Base-by-base conservation (phyloP, 1,139 yeast genomes). In the Yamadazyma songkhlaensis region DNA sequence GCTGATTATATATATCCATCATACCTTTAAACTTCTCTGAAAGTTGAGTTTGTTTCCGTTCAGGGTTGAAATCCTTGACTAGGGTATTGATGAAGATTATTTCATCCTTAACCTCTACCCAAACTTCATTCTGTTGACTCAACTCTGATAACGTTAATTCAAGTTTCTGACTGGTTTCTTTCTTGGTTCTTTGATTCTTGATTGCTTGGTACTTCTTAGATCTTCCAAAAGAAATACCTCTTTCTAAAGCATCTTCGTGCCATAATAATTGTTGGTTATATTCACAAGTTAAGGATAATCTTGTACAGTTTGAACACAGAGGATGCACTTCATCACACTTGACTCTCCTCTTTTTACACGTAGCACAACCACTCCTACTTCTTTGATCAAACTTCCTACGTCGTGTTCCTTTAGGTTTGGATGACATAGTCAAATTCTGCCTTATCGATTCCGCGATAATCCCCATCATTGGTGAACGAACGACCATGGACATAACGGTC, bases 221-320 rank as follows among this genome's bases (percentile, higher is more conserved):
- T 24, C 72, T 45, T 1, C 72, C 72, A 47, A 65, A 64, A 1
- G 66, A 48, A 7, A 62, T 54, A 0, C 70, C 71, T 35, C 50
- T 46, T 21, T 51, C 46, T 2, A 45, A 25, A 7, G 67, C 67
- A 14, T 64, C 69, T 29, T 63, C 67, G 35, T 62, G 67, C 67
- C 67, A 63, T 2, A 51, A 46, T 11, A 33, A 43, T 24, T 49
- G 27, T 4, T 46, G 45, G 3, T 46, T 45, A 32, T 55, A 57
- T 9, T 35, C 44, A 42, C 64, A 62, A 1, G 32, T 31, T 9
- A 57, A 24, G 3, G 43, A 40, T 29, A 55, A 39, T 34, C 55
- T 47, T 4, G 27, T 12, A 40, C 67, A 62, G 12, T 53, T 49
- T 5, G 23, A 13, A 37, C 69, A 63, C 4, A 29, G 37, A 1